Evolutionary conservation across 169 alveolate genomes (phyloP).

Genomic region (Plasmodium vivax): DNA sequence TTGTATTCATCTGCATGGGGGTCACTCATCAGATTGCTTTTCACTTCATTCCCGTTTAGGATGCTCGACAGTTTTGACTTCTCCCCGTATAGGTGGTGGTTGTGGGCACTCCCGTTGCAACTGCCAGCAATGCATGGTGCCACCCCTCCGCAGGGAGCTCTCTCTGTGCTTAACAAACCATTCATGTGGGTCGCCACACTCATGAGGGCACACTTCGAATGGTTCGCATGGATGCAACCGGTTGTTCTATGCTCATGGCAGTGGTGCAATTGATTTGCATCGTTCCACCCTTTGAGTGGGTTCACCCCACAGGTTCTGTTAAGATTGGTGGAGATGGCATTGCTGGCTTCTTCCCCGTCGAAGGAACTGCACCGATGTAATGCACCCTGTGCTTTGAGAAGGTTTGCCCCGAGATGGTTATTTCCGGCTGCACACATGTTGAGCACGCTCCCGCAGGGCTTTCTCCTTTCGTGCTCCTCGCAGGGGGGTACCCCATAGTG

Average conservation of each 20-base stretch:
- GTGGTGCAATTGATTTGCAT: neutral
- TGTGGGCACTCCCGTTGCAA: neutral
- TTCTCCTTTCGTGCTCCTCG: neutral
- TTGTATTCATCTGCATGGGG: neutral
- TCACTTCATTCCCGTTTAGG: neutral
- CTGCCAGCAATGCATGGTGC: neutral
- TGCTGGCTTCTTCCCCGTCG: neutral
- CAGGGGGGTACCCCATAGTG: neutral
- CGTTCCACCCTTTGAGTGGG: neutral
- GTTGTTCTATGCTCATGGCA: neutral
- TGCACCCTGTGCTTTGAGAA: neutral
- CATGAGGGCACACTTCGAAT: neutral
- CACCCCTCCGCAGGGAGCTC: too few species aligned
- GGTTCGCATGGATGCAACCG: neutral
- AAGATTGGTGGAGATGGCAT: neutral
- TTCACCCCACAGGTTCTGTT: neutral
- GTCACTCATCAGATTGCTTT: neutral
- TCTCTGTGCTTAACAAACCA: neutral
- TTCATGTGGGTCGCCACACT: neutral
- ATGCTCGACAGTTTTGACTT: neutral
- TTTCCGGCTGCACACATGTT: neutral
- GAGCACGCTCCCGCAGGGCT: neutral
- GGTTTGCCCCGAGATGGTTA: neutral
- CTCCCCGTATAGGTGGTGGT: neutral
- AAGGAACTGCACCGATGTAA: neutral